phyloP scores from a whole-genome alignment of 495 filamentous ascomycete genomes.

The Penicillium robsamsonii region DNA sequence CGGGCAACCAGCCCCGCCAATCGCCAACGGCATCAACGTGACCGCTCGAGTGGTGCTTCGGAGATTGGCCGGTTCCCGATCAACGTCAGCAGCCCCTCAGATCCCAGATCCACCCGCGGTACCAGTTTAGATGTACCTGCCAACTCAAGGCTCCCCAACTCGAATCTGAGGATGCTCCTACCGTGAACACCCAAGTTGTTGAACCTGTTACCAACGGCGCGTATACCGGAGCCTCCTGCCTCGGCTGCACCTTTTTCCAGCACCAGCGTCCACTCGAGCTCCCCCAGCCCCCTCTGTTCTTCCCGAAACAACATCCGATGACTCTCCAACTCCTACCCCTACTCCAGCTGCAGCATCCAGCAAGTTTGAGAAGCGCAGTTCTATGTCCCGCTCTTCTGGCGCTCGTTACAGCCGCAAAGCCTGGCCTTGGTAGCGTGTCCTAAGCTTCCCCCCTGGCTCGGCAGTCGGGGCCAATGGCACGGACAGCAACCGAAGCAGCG shows the following conservation, averaged over 20 bases:
- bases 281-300: slow-evolving; percentile 34
- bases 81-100: slow-evolving; percentile 58
- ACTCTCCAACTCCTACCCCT: slow-evolving; percentile 40
- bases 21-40: slow-evolving; percentile 63
- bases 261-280: slow-evolving; percentile 34
- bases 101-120: slow-evolving; percentile 47
- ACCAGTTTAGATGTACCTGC: slow-evolving; percentile 64
- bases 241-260: slow-evolving; percentile 33
- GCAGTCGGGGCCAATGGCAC: slow-evolving; percentile 32
- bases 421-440: slow-evolving; percentile 43
- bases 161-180: slow-evolving; percentile 26
- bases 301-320: slow-evolving; percentile 35
- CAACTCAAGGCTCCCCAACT: slow-evolving; percentile 32
- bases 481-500: slow-evolving; percentile 47
- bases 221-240: slow-evolving; percentile 36
- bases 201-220: slow-evolving; percentile 39
- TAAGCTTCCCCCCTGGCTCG: slow-evolving; percentile 36
- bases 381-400: slow-evolving; percentile 35
- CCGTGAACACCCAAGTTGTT: slow-evolving; percentile 28
- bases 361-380: slow-evolving; percentile 49
- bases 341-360: slow-evolving; percentile 31
- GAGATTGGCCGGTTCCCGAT: slow-evolving; percentile 82
- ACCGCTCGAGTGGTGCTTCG: slow-evolving; percentile 73
- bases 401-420: slow-evolving; percentile 37
- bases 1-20: slow-evolving; percentile 74